phyloP scores from a whole-genome alignment of 352 stramenopile genomes.

The Saprolegnia parasitica region DNA sequence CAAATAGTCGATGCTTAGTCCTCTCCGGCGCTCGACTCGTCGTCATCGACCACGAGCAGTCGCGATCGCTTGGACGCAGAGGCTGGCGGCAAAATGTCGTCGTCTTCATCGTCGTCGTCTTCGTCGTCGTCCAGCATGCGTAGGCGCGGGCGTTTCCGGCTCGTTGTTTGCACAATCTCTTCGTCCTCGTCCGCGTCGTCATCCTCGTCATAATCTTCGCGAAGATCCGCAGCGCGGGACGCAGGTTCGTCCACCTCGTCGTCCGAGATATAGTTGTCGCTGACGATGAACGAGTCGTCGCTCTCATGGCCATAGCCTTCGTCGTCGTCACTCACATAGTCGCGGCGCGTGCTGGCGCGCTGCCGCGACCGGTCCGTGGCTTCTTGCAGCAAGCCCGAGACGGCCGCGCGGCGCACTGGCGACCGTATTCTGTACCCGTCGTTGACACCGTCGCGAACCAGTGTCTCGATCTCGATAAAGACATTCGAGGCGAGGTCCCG shows the following conservation, averaged over 20 bases:
- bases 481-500: constrained; percentile 54
- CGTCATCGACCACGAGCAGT: too few species aligned
- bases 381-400: constrained; percentile 26
- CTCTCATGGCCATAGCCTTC: constrained; percentile 40
- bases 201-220: constrained; percentile 31
- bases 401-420: constrained; percentile 33
- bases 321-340: constrained; percentile 38
- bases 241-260: constrained; percentile 7
- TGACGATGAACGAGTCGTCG: constrained; percentile 69
- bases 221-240: constrained; percentile 33
- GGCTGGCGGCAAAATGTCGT: background rate
- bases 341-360: background rate
- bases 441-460: constrained; percentile 38
- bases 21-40: too few species aligned
- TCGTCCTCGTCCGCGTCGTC: constrained; percentile 7
- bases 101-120: constrained; percentile 22
- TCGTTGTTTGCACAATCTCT: background rate
- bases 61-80: background rate
- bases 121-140: constrained; percentile 20
- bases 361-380: constrained; percentile 31
- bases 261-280: constrained; percentile 37
- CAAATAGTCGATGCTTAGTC: too few species aligned
- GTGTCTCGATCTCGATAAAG: constrained; percentile 50
- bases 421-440: constrained; percentile 36
- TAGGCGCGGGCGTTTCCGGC: constrained; percentile 1